A percentile compares a stretch with the other conserved stretches of the same genome.
Evolutionary conservation across 345 rosid species (phyloP).

Genomic region (Salix dunnii): DNA sequence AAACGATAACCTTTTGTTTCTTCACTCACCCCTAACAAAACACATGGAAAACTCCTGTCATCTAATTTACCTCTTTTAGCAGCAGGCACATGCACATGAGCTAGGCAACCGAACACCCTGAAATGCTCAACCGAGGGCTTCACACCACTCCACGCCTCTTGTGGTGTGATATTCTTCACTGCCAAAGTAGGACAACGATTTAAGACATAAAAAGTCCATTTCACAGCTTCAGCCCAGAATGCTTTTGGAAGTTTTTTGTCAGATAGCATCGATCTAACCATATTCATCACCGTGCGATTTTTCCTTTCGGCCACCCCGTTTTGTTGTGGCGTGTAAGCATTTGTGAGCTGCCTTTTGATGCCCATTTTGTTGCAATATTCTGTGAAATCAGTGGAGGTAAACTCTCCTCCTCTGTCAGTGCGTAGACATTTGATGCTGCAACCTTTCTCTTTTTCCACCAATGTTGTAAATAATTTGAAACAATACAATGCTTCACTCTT

Average conservation of each 20-base stretch:
- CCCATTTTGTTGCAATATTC: too few relatives aligned
- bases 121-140: background rate
- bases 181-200: background rate
- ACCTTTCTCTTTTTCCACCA: background rate
- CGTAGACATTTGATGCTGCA: background rate
- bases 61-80: background rate
- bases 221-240: background rate
- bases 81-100: too few relatives aligned
- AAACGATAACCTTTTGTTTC: background rate
- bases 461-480: background rate
- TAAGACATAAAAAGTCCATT: background rate
- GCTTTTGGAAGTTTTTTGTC: background rate
- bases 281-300: background rate
- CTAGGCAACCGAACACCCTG: too few relatives aligned
- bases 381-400: background rate
- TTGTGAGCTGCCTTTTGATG: background rate
- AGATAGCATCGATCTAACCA: background rate
- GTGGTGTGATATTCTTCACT: background rate
- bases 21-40: background rate
- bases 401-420: background rate
- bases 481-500: background rate
- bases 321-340: background rate
- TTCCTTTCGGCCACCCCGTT: background rate
- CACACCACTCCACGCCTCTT: background rate
- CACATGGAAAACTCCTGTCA: background rate